These are phyloP conservation scores for Blastocladiella britannica DNA, from an alignment of 192 early-diverging fungal species.

Conservation along the genomic window DNA sequence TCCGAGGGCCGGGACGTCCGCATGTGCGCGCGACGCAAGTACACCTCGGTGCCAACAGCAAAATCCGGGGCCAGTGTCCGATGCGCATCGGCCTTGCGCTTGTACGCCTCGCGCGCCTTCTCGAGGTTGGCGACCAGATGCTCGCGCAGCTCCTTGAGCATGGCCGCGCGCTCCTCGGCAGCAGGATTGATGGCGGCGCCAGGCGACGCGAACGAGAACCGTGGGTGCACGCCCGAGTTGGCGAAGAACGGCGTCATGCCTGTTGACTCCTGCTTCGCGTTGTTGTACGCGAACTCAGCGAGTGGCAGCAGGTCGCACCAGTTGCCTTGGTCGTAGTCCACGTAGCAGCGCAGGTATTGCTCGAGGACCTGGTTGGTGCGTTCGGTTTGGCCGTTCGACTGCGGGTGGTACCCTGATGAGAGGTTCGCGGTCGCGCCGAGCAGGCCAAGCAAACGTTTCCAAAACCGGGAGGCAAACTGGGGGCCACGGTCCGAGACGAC, in stretches of 20 bases:
- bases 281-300: conserved; percentile 30
- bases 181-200: not conserved
- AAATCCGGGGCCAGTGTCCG: too few relatives aligned
- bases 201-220: not conserved
- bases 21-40: too few relatives aligned
- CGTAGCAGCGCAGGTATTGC: conserved; percentile 13
- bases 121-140: too few relatives aligned
- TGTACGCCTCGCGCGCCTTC: too few relatives aligned
- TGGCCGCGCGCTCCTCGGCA: too few relatives aligned
- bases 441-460: conserved; percentile 5
- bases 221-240: conserved; percentile 14
- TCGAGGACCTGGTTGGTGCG: conserved; percentile 15
- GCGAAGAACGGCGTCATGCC: conserved; percentile 11
- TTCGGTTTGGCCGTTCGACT: conserved; percentile 23
- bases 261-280: conserved; percentile 11
- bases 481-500: conserved; percentile 24
- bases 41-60: too few relatives aligned
- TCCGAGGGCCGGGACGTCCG: too few relatives aligned
- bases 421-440: conserved; percentile 12
- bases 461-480: conserved; percentile 20
- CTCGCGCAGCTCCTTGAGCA: too few relatives aligned
- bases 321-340: conserved; percentile 15
- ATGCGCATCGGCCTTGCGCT: too few relatives aligned
- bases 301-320: conserved; percentile 18
- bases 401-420: conserved; percentile 19